These are phyloP conservation scores for Rickenella mellea DNA, from an alignment of 768 basidiomycete genomes.

Conservation along the genomic window DNA sequence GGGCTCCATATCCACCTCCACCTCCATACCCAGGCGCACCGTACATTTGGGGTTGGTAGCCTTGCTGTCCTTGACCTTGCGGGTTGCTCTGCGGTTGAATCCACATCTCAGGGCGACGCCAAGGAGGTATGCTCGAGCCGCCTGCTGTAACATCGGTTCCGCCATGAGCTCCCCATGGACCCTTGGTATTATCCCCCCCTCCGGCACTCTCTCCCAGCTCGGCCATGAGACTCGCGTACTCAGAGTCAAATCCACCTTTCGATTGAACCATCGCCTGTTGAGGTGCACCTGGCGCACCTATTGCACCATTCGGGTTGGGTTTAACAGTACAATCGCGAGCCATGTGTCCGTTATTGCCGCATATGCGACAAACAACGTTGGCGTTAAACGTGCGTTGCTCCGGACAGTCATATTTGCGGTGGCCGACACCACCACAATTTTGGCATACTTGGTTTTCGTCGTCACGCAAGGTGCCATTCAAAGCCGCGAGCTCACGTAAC, in stretches of 20 bases:
- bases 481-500: constrained; percentile 90
- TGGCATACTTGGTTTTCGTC: constrained; percentile 99
- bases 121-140: constrained; percentile 78
- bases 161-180: constrained; percentile 59
- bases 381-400: constrained; percentile 98
- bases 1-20: constrained; percentile 5
- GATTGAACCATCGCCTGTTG: constrained; percentile 42
- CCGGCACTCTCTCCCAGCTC: constrained; percentile 83
- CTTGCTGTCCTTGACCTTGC: constrained; percentile 39
- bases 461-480: constrained; percentile 97
- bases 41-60: constrained; percentile 52
- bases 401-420: constrained; percentile 98
- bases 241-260: constrained; percentile 88
- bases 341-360: constrained; percentile 98
- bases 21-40: constrained; percentile 31
- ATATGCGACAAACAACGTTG: constrained; percentile 98
- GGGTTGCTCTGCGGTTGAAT: constrained; percentile 26
- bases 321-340: constrained; percentile 95
- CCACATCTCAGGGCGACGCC: constrained; percentile 89
- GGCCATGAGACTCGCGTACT: constrained; percentile 95
- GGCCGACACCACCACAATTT: constrained; percentile 88
- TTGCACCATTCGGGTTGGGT: constrained; percentile 71
- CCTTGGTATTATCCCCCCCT: constrained; percentile 41
- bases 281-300: constrained; percentile 37
- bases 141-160: constrained; percentile 43